These are phyloP conservation scores for Dipsacomyces acuminosporus DNA, from an alignment of 371 early-diverging fungal species.

Conservation along the genomic window DNA sequence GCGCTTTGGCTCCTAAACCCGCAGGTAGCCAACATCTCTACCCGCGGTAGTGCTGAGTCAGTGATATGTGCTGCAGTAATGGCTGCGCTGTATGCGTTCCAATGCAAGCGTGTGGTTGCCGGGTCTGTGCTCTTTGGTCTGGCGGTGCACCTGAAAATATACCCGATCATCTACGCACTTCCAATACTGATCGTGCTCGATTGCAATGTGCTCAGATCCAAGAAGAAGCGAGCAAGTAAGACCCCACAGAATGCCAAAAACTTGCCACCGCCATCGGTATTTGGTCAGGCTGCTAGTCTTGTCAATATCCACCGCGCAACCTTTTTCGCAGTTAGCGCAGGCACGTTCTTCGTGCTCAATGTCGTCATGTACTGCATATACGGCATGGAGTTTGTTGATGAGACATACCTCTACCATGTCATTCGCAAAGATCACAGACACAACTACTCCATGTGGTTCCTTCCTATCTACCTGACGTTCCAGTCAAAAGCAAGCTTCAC, in stretches of 20 bases:
- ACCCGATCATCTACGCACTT: slow-evolving; percentile 87
- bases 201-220: neutral
- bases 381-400: slow-evolving; percentile 79
- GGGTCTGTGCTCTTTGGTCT: slow-evolving; percentile 80
- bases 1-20: slow-evolving; percentile 86
- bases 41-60: slow-evolving; percentile 91
- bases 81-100: slow-evolving; percentile 64
- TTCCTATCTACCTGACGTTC: slow-evolving; percentile 80
- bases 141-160: slow-evolving; percentile 96
- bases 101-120: slow-evolving; percentile 50
- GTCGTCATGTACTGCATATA: slow-evolving; percentile 69
- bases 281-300: neutral
- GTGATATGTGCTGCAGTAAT: slow-evolving; percentile 74
- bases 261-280: neutral
- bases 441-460: slow-evolving; percentile 96
- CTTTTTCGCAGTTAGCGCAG: slow-evolving; percentile 68
- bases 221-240: neutral
- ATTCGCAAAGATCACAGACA: slow-evolving; percentile 96
- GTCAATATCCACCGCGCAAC: slow-evolving; percentile 50
- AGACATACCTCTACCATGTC: slow-evolving; percentile 92
- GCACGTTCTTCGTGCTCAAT: slow-evolving; percentile 64
- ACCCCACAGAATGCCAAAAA: neutral
- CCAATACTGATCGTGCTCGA: slow-evolving; percentile 56
- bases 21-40: slow-evolving; percentile 92
- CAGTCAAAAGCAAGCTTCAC: slow-evolving; percentile 36